These are phyloP conservation scores for Lactifluus pinguis DNA, from an alignment of 768 basidiomycete genomes.

Conservation along the genomic window DNA sequence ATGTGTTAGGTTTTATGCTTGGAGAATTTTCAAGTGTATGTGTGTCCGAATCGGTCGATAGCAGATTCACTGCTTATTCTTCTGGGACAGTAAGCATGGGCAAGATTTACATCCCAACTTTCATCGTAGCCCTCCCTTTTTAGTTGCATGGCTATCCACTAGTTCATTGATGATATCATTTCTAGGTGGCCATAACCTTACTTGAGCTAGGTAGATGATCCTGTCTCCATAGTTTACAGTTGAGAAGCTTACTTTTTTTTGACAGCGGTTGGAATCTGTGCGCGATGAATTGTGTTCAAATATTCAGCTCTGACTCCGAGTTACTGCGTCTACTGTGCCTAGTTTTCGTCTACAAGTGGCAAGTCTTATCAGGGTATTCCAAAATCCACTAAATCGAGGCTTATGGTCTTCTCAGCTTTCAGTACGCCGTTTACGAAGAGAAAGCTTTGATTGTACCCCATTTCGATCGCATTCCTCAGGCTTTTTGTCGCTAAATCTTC, in stretches of 20 bases:
- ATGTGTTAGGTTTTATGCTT: conserved; percentile 1
- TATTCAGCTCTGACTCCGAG: background rate
- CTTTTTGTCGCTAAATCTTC: background rate
- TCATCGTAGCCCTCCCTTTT: background rate
- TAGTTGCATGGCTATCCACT: too few species aligned
- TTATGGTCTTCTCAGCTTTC: background rate
- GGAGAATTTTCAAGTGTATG: conserved; percentile 1
- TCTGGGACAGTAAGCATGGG: conserved; percentile 5
- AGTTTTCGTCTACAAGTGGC: background rate
- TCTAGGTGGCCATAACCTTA: background rate
- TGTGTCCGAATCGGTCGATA: background rate
- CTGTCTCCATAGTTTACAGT: background rate
- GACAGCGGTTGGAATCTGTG: background rate
- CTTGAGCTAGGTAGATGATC: background rate
- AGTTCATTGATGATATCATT: background rate
- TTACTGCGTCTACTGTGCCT: background rate
- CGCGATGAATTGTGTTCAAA: background rate
- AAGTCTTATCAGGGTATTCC: background rate
- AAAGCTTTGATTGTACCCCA: background rate
- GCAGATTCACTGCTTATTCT: background rate
- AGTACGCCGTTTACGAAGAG: background rate
- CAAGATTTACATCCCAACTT: background rate
- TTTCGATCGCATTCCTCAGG: too few species aligned
- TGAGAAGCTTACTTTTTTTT: background rate
- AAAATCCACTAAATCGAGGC: background rate